Conservation (phyloP, 495 filamentous ascomycete genomes). For the Physcia stellaris region DNA sequence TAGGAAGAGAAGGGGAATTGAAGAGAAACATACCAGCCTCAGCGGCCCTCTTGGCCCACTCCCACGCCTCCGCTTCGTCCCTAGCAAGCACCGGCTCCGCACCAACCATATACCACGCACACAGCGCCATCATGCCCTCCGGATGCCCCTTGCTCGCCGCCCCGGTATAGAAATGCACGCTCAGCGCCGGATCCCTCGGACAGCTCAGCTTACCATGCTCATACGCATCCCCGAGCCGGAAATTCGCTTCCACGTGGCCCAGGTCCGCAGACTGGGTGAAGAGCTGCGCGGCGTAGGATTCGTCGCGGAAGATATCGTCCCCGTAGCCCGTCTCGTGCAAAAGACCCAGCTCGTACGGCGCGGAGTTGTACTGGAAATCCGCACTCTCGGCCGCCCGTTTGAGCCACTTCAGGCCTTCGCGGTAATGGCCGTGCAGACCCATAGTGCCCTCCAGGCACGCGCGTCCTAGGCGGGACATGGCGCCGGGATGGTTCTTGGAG, state of each 20-base stretch:
- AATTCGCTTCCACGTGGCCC: slow-evolving; percentile 73
- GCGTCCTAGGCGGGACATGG: slow-evolving; percentile 81
- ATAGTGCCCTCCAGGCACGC: slow-evolving; percentile 83
- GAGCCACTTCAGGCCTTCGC: slow-evolving; percentile 92
- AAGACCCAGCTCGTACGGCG: slow-evolving; percentile 78
- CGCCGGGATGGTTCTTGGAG: slow-evolving; percentile 86
- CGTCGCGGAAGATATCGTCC: slow-evolving; percentile 83
- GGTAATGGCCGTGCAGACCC: slow-evolving; percentile 68
- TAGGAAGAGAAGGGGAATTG: slow-evolving; percentile 3
- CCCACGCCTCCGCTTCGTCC: slow-evolving; percentile 91
- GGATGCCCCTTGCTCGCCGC: slow-evolving; percentile 76
- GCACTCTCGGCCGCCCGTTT: slow-evolving; percentile 83
- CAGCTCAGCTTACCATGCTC: slow-evolving; percentile 83
- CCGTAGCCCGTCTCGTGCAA: slow-evolving; percentile 84
- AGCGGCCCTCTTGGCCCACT: slow-evolving; percentile 84
- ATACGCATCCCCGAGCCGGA: slow-evolving; percentile 87
- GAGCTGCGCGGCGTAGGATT: slow-evolving; percentile 80
- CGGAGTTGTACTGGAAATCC: slow-evolving; percentile 81
- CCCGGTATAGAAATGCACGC: slow-evolving; percentile 92
- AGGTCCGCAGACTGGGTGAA: slow-evolving; percentile 91
- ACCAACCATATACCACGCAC: slow-evolving; percentile 96
- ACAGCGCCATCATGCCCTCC: slow-evolving; percentile 95
- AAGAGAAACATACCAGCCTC: slow-evolving; percentile 51
- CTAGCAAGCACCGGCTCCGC: slow-evolving; percentile 87
- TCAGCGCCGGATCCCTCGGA: slow-evolving; percentile 80